Evolutionary conservation across 306 rosid genomes (phyloP).

Genomic region (Sechiopsis laciniata): DNA sequence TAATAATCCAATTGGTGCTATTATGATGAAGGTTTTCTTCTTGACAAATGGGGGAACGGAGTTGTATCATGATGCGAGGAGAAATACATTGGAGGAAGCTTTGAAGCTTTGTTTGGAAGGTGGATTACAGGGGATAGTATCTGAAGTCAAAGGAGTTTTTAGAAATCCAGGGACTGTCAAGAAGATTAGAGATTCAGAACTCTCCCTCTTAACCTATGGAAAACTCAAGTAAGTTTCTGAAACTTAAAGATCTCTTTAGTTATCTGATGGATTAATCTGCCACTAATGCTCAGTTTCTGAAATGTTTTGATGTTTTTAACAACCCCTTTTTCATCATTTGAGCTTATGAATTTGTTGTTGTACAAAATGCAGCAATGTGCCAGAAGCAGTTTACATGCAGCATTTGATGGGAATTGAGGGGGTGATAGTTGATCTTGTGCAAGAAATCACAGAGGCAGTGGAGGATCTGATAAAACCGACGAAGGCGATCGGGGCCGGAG

Average conservation of each 20-base stretch:
- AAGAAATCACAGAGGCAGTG: slow-evolving; percentile 67
- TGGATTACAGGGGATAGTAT: slow-evolving; percentile 81
- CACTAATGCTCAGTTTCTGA: background rate
- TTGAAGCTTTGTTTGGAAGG: slow-evolving; percentile 67
- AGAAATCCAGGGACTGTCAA: slow-evolving; percentile 58
- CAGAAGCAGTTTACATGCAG: slow-evolving; percentile 87
- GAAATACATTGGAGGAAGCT: slow-evolving; percentile 94
- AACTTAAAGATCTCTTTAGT: no score
- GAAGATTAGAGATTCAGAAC: slow-evolving; percentile 71
- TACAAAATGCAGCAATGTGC: slow-evolving; percentile 53
- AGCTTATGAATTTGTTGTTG: background rate
- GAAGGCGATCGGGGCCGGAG: slow-evolving; percentile 29
- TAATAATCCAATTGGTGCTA: background rate
- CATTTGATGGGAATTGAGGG: slow-evolving; percentile 88
- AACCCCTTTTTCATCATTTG: background rate
- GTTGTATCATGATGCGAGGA: slow-evolving; percentile 62
- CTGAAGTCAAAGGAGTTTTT: slow-evolving; percentile 67
- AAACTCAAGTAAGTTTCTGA: slow-evolving; percentile 54
- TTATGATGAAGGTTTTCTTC: slow-evolving; percentile 59
- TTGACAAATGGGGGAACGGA: slow-evolving; percentile 84
- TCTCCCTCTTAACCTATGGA: slow-evolving; percentile 73
- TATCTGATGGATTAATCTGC: background rate
- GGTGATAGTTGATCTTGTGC: slow-evolving; percentile 76
- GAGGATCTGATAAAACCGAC: slow-evolving; percentile 47
- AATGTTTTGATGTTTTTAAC: background rate